phyloP scores from a whole-genome alignment of 2,329 filamentous ascomycete species.

The Alternaria arbusti region DNA sequence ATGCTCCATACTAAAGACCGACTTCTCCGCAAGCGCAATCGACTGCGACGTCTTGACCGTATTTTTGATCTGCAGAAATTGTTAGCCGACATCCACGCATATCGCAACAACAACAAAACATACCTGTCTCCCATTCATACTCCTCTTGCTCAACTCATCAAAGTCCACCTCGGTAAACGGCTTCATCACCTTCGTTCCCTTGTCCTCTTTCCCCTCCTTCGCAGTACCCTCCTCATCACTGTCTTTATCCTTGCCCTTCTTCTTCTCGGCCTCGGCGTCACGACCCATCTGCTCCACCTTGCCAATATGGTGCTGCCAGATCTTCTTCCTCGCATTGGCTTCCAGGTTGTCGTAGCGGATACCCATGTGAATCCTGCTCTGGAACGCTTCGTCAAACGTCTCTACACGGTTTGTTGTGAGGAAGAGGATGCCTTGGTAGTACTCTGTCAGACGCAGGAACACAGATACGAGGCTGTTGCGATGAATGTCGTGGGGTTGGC shows the following conservation, averaged over 20 bases:
- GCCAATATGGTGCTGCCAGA: constrained; percentile 85
- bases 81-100: constrained; percentile 9
- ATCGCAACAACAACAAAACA: constrained; percentile 17
- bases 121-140: constrained; percentile 72
- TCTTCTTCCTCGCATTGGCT: constrained; percentile 73
- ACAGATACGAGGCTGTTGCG: constrained; percentile 86
- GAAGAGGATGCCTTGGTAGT: constrained; percentile 91
- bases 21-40: constrained; percentile 76
- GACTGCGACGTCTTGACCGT: constrained; percentile 83
- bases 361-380: constrained; percentile 80
- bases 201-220: not conserved
- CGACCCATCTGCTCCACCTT: constrained; percentile 62
- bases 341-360: constrained; percentile 80
- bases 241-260: constrained; percentile 37
- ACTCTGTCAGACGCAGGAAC: constrained; percentile 85
- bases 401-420: constrained; percentile 87
- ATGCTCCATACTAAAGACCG: constrained; percentile 76
- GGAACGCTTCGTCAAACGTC: constrained; percentile 90
- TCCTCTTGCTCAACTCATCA: constrained; percentile 69
- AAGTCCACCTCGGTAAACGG: constrained; percentile 72
- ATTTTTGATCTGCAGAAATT: constrained; percentile 77
- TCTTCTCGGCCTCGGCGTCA: constrained; percentile 62
- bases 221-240: not conserved
- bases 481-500: constrained; percentile 81
- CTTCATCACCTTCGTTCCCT: constrained; percentile 34